phyloP scores from a whole-genome alignment of 192 early-diverging fungal genomes.

The Rhizophagus clarus region DNA sequence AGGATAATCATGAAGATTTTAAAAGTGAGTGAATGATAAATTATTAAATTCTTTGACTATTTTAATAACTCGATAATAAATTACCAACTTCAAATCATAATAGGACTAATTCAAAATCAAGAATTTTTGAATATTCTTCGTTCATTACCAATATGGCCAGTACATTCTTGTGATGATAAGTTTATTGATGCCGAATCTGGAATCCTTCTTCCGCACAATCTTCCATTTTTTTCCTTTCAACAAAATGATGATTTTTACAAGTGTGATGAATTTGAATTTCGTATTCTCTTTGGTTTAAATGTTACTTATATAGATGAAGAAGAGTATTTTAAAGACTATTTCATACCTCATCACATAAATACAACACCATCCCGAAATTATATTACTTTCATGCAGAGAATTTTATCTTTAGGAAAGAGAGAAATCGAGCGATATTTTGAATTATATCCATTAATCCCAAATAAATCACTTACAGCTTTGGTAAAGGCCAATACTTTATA shows the following conservation, averaged over 20 bases:
- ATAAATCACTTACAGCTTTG: neutral
- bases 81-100: neutral
- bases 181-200: neutral
- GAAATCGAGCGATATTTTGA: neutral
- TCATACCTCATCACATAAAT: no score
- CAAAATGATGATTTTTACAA: neutral
- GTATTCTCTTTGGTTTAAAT: neutral
- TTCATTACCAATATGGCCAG: neutral
- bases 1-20: neutral
- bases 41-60: no score
- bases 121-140: neutral
- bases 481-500: neutral
- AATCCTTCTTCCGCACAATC: neutral
- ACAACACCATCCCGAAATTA: no score
- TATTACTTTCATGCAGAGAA: neutral
- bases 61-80: no score
- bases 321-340: neutral
- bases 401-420: neutral
- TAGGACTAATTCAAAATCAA: neutral
- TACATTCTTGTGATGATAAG: neutral
- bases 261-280: neutral
- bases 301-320: neutral
- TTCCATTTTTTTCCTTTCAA: constrained; percentile 1
- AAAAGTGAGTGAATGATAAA: no score
- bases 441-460: neutral